These are phyloP conservation scores for Botrytis paeoniae DNA, from an alignment of 2,329 filamentous ascomycete genomes.

Conservation along the genomic window DNA sequence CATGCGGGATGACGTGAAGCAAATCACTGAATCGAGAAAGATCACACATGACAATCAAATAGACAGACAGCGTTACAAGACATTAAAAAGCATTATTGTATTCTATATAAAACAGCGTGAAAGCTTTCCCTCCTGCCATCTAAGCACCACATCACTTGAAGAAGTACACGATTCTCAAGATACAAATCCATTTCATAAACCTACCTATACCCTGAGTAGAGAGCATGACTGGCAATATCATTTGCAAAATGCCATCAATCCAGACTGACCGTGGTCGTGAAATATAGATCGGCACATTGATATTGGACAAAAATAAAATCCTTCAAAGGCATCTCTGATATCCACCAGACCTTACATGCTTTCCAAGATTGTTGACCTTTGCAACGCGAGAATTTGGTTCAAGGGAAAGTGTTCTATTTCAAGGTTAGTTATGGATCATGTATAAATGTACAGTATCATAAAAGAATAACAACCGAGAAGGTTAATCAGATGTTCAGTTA, in stretches of 20 bases:
- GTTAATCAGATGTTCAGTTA: constrained; percentile 76
- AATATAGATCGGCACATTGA: too few relatives aligned
- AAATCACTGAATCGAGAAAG: background rate
- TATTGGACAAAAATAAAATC: background rate
- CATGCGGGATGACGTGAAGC: background rate
- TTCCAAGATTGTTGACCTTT: background rate
- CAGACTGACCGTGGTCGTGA: too few relatives aligned
- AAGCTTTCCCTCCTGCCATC: background rate
- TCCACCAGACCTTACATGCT: background rate
- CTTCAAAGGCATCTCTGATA: background rate
- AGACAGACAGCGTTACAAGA: background rate
- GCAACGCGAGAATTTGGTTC: background rate
- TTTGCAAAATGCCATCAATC: background rate
- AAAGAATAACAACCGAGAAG: constrained; percentile 3
- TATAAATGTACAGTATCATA: background rate
- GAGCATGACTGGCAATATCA: too few relatives aligned
- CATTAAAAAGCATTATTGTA: background rate
- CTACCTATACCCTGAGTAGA: background rate
- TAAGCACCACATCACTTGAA: background rate
- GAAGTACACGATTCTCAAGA: background rate
- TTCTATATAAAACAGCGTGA: background rate
- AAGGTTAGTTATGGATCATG: background rate
- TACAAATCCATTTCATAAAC: background rate
- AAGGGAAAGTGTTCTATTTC: background rate
- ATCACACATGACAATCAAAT: background rate